These are phyloP conservation scores for Primulina eburnea DNA, from an alignment of 257 asterid genomes.

Conservation along the genomic window DNA sequence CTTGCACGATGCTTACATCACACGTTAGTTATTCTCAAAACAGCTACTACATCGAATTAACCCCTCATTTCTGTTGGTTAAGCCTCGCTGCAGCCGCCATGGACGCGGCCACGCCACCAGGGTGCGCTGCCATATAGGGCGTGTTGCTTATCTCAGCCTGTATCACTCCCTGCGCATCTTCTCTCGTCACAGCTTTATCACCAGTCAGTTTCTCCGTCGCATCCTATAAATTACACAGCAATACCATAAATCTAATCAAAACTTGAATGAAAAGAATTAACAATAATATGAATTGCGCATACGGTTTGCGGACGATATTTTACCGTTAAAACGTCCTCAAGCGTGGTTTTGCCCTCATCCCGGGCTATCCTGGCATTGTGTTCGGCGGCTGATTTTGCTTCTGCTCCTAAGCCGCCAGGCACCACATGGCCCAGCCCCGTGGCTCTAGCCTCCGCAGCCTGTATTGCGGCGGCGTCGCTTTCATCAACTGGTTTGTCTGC, in stretches of 20 bases:
- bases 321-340: slow-evolving; percentile 45
- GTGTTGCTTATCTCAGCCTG: slow-evolving; percentile 48
- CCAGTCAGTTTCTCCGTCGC: slow-evolving; percentile 37
- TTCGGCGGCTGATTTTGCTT: slow-evolving; percentile 46
- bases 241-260: background rate
- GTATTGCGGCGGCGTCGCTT: slow-evolving; percentile 63
- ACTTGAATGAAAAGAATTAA: background rate
- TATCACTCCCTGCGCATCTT: slow-evolving; percentile 57
- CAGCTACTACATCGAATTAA: background rate
- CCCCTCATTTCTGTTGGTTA: slow-evolving; percentile 22
- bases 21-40: too few relatives aligned
- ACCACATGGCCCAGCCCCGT: slow-evolving; percentile 44
- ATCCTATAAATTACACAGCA: slow-evolving; percentile 35
- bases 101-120: slow-evolving; percentile 55
- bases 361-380: slow-evolving; percentile 20
- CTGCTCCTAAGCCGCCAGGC: slow-evolving; percentile 51
- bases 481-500: slow-evolving; percentile 49
- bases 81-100: slow-evolving; percentile 52
- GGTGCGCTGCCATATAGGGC: slow-evolving; percentile 34
- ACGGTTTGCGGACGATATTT: background rate
- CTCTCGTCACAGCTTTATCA: slow-evolving; percentile 52
- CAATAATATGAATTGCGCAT: background rate
- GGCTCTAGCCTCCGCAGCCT: slow-evolving; percentile 61
- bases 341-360: slow-evolving; percentile 45
- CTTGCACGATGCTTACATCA: background rate